Conservation (phyloP, 164 flowering plant species). For the Chloranthus sessilifolius region DNA sequence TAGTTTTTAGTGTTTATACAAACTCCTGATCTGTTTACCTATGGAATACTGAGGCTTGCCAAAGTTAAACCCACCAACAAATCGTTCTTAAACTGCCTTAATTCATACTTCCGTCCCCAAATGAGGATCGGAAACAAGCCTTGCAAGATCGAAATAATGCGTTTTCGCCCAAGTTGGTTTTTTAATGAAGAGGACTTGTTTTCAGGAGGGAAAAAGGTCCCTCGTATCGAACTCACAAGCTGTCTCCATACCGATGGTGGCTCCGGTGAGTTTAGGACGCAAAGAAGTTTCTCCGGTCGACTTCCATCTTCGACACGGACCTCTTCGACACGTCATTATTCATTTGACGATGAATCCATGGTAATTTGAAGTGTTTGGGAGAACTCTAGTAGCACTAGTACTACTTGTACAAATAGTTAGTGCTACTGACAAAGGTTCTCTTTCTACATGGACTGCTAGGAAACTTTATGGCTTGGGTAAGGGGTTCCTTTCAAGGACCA, state of each 20-base stretch:
- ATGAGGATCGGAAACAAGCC: conserved; percentile 61
- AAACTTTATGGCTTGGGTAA: no score
- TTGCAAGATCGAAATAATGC: conserved; percentile 23
- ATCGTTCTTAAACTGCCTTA: conserved; percentile 45
- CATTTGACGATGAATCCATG: conserved; percentile 16
- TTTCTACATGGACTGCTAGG: no score
- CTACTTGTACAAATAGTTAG: no score
- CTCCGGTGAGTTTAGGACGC: conserved; percentile 37
- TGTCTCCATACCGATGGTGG: conserved; percentile 47
- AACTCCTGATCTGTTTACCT: conserved; percentile 29
- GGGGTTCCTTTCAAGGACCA: no score
- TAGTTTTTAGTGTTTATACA: neutral
- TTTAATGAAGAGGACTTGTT: conserved; percentile 16
- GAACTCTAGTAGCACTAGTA: no score
- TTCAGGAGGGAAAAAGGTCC: conserved; percentile 26
- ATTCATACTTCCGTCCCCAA: conserved; percentile 59
- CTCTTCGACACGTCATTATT: conserved; percentile 6
- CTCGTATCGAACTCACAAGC: conserved; percentile 29
- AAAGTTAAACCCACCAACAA: conserved; percentile 74
- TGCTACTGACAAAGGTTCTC: no score
- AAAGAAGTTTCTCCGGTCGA: conserved; percentile 20
- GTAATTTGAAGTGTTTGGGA: conserved; percentile 29
- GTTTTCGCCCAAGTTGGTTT: conserved; percentile 6
- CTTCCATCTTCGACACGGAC: conserved; percentile 5
- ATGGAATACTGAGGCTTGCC: conserved; percentile 83